Base-by-base conservation (phyloP, 352 stramenopile genomes). In the Globisporangium uncinulatum region DNA sequence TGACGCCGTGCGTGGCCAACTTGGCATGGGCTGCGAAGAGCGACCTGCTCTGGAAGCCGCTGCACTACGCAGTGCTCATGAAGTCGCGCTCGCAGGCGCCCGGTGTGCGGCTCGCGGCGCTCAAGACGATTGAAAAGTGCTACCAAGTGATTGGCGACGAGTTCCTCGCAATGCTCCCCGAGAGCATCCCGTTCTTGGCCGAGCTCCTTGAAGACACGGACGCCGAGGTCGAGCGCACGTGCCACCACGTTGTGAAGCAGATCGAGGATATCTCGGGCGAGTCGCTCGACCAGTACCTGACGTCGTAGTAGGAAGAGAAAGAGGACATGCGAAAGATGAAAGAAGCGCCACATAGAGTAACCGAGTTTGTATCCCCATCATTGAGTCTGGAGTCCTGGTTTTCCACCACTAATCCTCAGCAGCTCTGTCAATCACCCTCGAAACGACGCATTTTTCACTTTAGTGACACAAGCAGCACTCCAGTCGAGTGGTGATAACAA, bases 261-360 rank as follows among this genome's bases (percentile, higher is more conserved):
- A 92, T 96, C 61, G 87, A 96, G 57, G 84, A 94, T 43, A 92
- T 95, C 56, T 95, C 82, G 29, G 87, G 87, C 54, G 87, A 96
- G 67, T 92, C 77, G 48, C 76, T 96, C 51, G 82, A 95, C 65
- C 83, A 95, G 62, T 96, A 94, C 72, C 70, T 96, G 41, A 87
- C 80, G 39, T 76, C 70, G 19, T 85, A 83, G 37, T 2, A 54
- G 21, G 21, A 31, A 31, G 24, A 54, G 48, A 29, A 21, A 56
- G 29, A 36, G 15, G 19, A 37, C n/a, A 20, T 36, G 34, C 29
- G 17, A 54, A 11, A 54, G 36, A 50, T 10, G 6, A 42, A 43
- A 7, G 47, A 53, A 43, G 48, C 37, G 39, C 34, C 34, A 13
- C 34, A 39, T 39, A 39, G 34, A 39, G 34, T 39, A 39, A 39